Evolutionary conservation across 352 stramenopile genomes (phyloP).

Genomic region (Nothophytophthora sp.): DNA sequence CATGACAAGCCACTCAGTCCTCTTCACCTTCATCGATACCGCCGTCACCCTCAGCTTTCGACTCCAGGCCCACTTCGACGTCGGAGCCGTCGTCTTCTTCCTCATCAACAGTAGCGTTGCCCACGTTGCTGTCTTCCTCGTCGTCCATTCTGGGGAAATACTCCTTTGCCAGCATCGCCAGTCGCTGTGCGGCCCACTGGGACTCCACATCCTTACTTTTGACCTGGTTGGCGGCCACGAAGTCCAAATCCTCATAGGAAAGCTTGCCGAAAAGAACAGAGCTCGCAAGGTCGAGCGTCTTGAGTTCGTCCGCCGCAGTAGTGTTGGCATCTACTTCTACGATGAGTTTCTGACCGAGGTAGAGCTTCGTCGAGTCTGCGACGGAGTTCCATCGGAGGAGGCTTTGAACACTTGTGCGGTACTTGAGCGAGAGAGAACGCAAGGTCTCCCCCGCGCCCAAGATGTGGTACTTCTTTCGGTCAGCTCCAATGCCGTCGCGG

Average conservation of each 20-base stretch:
- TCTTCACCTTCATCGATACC: slow-evolving; percentile 10
- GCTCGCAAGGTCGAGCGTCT: slow-evolving; percentile 47
- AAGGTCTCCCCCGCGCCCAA: slow-evolving; percentile 69
- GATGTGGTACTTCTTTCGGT: slow-evolving; percentile 76
- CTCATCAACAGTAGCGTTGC: slow-evolving; percentile 12
- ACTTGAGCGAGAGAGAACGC: slow-evolving; percentile 72
- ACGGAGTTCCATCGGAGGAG: slow-evolving; percentile 74
- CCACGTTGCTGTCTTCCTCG: slow-evolving; percentile 19
- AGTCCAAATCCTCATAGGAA: slow-evolving; percentile 65
- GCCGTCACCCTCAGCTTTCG: slow-evolving; percentile 8
- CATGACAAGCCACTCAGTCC: too few species aligned
- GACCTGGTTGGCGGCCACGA: slow-evolving; percentile 56
- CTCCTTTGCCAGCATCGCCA: slow-evolving; percentile 61
- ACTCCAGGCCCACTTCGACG: slow-evolving; percentile 36
- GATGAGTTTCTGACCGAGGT: slow-evolving; percentile 76
- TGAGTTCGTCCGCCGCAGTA: slow-evolving; percentile 53
- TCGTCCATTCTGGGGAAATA: slow-evolving; percentile 57
- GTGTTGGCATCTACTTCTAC: slow-evolving; percentile 50
- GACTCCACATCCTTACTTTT: slow-evolving; percentile 55
- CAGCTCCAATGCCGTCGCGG: slow-evolving; percentile 32
- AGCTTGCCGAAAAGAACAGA: slow-evolving; percentile 59
- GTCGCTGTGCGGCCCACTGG: slow-evolving; percentile 56
- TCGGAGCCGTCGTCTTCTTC: slow-evolving; percentile 39
- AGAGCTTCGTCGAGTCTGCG: slow-evolving; percentile 66
- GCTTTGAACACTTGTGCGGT: slow-evolving; percentile 71